phyloP scores from a whole-genome alignment of 2,329 filamentous ascomycete genomes.

The Sporothrix dimorphospora region DNA sequence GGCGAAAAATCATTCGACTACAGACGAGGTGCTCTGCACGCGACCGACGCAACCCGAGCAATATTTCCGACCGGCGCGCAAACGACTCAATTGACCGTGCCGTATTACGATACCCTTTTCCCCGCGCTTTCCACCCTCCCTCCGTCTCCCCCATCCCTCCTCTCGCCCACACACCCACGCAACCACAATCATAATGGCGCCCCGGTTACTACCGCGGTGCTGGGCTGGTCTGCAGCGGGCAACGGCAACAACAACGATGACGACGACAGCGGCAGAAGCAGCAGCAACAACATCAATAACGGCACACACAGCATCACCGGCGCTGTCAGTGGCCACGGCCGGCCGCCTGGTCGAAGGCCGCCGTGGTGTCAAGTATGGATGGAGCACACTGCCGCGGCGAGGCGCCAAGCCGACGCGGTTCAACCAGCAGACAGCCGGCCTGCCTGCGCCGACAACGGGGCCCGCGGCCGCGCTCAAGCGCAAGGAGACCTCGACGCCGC shows the following conservation, averaged over 20 bases:
- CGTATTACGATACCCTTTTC: not conserved
- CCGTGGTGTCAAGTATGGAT: constrained; percentile 62
- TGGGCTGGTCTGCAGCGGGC: constrained; percentile 32
- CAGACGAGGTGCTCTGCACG: constrained; percentile 4
- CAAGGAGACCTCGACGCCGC: constrained; percentile 60
- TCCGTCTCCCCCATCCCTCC: not conserved
- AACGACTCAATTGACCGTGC: constrained; percentile 9
- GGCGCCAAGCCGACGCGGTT: constrained; percentile 60
- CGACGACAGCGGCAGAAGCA: not conserved
- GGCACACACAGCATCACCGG: not conserved
- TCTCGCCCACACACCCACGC: not conserved
- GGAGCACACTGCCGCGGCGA: constrained; percentile 55
- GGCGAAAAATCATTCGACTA: constrained; percentile 2
- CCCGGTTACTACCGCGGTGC: constrained; percentile 42
- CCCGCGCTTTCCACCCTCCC: not conserved
- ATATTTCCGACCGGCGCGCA: constrained; percentile 5
- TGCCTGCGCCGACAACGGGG: constrained; percentile 60
- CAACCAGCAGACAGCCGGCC: constrained; percentile 61
- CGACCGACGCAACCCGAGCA: not conserved
- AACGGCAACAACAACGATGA: constrained; percentile 12
- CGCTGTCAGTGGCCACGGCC: not conserved
- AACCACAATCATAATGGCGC: constrained; percentile 38
- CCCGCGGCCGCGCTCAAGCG: constrained; percentile 64
- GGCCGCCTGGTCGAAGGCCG: constrained; percentile 33
- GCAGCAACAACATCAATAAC: constrained; percentile 3